Conservation (phyloP, 1,139 yeast species). For the Blastobotrys apis region DNA sequence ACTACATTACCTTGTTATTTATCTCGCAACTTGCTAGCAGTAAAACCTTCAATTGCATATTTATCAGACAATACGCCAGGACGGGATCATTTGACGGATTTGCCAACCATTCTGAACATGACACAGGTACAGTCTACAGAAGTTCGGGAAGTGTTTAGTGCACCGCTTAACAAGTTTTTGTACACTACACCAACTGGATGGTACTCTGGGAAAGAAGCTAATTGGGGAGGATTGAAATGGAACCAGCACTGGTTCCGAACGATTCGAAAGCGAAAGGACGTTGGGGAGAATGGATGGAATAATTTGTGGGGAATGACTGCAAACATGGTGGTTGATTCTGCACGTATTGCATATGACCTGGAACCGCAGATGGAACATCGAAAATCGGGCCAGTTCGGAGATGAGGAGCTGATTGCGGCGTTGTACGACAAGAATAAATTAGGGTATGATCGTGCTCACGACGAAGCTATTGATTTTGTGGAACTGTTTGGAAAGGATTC, state of each 20-base stretch:
- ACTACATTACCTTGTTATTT: constrained; percentile 68
- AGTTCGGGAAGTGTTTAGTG: constrained; percentile 35
- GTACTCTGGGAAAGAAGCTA: constrained; percentile 33
- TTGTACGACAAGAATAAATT: constrained; percentile 26
- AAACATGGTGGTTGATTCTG: constrained; percentile 73
- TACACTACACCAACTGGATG: constrained; percentile 29
- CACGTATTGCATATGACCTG: constrained; percentile 51
- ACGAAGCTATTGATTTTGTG: constrained; percentile 24
- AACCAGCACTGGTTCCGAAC: constrained; percentile 31
- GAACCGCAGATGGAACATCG: constrained; percentile 35
- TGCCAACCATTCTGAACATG: constrained; percentile 32
- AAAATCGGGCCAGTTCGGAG: constrained; percentile 31
- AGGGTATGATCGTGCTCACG: constrained; percentile 23
- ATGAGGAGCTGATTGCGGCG: constrained; percentile 29
- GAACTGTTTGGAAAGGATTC: constrained; percentile 29
- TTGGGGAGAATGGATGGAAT: constrained; percentile 53
- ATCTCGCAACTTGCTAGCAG: constrained; percentile 76
- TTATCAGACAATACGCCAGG: constrained; percentile 9
- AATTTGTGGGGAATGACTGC: constrained; percentile 94
- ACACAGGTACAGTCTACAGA: constrained; percentile 37
- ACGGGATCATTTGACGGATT: constrained; percentile 25
- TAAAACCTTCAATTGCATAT: constrained; percentile 72
- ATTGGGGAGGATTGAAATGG: constrained; percentile 36
- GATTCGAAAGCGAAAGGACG: constrained; percentile 44
- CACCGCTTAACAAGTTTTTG: constrained; percentile 29